These are phyloP conservation scores for Fusarium camptoceras DNA, from an alignment of 2,329 filamentous ascomycete genomes.

Conservation along the genomic window DNA sequence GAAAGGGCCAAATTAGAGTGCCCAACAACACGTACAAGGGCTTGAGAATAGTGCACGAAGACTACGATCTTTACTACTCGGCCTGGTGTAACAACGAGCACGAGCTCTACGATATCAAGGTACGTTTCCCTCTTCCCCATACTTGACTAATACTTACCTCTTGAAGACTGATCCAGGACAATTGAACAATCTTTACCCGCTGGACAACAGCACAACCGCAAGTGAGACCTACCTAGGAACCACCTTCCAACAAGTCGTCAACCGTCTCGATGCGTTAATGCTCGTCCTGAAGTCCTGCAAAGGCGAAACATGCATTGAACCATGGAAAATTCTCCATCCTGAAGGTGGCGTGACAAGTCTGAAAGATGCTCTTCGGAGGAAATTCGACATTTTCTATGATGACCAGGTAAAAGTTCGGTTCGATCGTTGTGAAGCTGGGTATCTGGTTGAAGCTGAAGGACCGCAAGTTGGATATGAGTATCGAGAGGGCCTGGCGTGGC, in stretches of 20 bases:
- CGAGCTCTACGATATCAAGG: conserved; percentile 73
- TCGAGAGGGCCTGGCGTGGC: conserved; percentile 45
- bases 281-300: conserved; percentile 72
- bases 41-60: conserved; percentile 63
- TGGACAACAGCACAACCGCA: neutral
- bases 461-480: conserved; percentile 54
- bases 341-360: conserved; percentile 63
- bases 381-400: conserved; percentile 66
- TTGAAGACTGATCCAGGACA: conserved; percentile 64
- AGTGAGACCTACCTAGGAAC: conserved; percentile 35
- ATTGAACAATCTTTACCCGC: conserved; percentile 57
- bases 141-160: conserved; percentile 16
- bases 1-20: conserved; percentile 26
- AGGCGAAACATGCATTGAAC: conserved; percentile 62
- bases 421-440: conserved; percentile 65
- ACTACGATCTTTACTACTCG: conserved; percentile 73
- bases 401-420: conserved; percentile 62
- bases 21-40: conserved; percentile 71
- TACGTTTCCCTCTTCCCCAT: neutral
- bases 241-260: conserved; percentile 54
- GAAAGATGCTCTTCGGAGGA: conserved; percentile 59
- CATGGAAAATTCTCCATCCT: conserved; percentile 69
- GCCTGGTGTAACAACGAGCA: conserved; percentile 77
- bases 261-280: conserved; percentile 68
- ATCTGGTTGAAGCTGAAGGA: conserved; percentile 67